phyloP scores from a whole-genome alignment of 768 basidiomycete genomes.

The Phanerochaete sordida region DNA sequence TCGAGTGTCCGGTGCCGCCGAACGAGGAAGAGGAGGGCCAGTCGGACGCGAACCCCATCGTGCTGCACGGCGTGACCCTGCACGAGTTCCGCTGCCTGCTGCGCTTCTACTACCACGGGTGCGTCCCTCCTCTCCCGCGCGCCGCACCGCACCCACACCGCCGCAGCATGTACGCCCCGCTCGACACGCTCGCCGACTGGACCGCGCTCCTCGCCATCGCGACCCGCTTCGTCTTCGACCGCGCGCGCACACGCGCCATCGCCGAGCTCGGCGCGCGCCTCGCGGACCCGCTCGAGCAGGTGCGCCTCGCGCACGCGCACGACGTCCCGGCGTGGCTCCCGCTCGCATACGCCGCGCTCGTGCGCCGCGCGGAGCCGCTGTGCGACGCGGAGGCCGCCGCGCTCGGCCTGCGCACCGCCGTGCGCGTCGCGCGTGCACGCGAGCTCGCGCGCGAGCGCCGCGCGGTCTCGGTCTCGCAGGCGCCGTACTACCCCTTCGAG shows the following conservation, averaged over 20 bases:
- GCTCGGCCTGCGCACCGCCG: conserved; percentile 19
- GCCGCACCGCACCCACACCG: neutral
- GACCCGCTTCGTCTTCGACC: conserved; percentile 34
- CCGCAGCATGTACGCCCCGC: conserved; percentile 15
- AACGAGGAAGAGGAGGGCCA: conserved; percentile 27
- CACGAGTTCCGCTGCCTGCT: conserved; percentile 36
- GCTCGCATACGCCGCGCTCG: conserved; percentile 22
- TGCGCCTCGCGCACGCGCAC: conserved; percentile 12
- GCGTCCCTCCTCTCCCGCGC: conserved; percentile 7
- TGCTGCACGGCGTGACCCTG: conserved; percentile 28
- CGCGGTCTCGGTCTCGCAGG: neutral
- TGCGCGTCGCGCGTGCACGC: conserved; percentile 21
- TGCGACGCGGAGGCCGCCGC: conserved; percentile 21
- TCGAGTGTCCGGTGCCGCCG: conserved; percentile 24
- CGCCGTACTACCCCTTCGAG: conserved; percentile 8
- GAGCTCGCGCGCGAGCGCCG: conserved; percentile 20
- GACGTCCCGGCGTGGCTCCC: conserved; percentile 20
- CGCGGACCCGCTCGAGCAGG: conserved; percentile 25
- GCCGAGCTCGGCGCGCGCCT: conserved; percentile 16
- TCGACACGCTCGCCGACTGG: conserved; percentile 27
- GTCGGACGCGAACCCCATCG: conserved; percentile 31
- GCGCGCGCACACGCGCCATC: conserved; percentile 33
- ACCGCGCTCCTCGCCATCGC: conserved; percentile 37
- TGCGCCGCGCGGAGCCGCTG: conserved; percentile 19
- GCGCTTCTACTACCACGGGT: conserved; percentile 39